Conservation (phyloP, 2,329 filamentous ascomycete species). For the Colletotrichum truncatum region DNA sequence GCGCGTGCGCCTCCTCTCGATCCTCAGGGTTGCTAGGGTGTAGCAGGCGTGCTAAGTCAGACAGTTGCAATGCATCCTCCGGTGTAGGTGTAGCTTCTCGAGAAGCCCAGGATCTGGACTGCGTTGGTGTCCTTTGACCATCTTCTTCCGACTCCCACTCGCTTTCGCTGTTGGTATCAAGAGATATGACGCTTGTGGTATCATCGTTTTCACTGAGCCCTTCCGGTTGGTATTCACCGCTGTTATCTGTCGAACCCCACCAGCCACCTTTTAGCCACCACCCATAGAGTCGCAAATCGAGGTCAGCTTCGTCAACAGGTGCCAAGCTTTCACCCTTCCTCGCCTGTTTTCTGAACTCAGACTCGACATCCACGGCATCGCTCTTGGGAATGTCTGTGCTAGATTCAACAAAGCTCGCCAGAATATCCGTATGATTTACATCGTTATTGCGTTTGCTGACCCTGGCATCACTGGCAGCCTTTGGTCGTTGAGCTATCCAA, state of each 20-base stretch:
- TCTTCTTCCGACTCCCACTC: conserved; percentile 60
- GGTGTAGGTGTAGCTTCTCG: conserved; percentile 66
- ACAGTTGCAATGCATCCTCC: conserved; percentile 71
- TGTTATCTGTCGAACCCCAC: conserved; percentile 85
- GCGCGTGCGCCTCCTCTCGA: conserved; percentile 79
- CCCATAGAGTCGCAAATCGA: conserved; percentile 80
- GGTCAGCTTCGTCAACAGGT: conserved; percentile 66
- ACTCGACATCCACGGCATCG: conserved; percentile 81
- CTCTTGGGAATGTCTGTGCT: conserved; percentile 64
- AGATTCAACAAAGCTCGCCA: background rate
- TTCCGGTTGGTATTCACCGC: conserved; percentile 76
- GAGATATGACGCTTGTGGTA: conserved; percentile 81
- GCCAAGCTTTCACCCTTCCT: conserved; percentile 44
- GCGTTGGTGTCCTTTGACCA: conserved; percentile 77
- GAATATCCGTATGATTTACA: background rate
- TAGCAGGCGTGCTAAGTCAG: conserved; percentile 81
- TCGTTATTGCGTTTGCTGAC: background rate
- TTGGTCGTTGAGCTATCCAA: conserved; percentile 53
- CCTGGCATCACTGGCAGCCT: conserved; percentile 35
- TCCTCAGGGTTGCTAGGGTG: conserved; percentile 82
- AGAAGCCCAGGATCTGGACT: conserved; percentile 49
- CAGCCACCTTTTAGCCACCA: conserved; percentile 88
- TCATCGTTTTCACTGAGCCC: conserved; percentile 71
- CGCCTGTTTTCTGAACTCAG: conserved; percentile 75
- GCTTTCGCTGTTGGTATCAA: conserved; percentile 52